Conservation (phyloP, 176 grass and related monocot species). For the Musa troglodytarum region DNA sequence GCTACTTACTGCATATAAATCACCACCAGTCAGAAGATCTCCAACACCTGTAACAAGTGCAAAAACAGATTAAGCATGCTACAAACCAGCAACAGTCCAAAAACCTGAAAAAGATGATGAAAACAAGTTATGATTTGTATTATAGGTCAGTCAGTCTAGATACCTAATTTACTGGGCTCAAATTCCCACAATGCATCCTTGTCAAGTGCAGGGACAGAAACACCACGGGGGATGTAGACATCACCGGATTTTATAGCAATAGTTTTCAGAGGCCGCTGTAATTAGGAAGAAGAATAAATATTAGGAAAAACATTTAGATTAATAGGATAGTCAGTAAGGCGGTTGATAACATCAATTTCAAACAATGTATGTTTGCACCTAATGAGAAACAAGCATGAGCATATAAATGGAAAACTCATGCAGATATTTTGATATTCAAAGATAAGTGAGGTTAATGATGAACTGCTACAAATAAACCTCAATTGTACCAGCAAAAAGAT, state of each 20-base stretch:
- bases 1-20: constrained; percentile 62
- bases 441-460: too few species aligned
- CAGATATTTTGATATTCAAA: too few species aligned
- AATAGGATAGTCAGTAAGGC: neutral
- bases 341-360: neutral
- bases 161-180: constrained; percentile 58
- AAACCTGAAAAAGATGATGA: neutral
- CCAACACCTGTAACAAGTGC: constrained; percentile 47
- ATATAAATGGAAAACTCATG: neutral
- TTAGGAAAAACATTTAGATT: neutral
- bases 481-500: too few species aligned
- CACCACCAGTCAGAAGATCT: constrained; percentile 62
- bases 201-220: constrained; percentile 81
- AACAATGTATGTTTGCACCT: neutral
- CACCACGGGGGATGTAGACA: constrained; percentile 87
- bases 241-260: constrained; percentile 83
- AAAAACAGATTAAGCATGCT: constrained; percentile 16
- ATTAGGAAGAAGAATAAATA: constrained; percentile 11
- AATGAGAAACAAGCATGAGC: constrained; percentile 8
- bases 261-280: constrained; percentile 72
- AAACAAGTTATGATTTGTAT: neutral
- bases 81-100: neutral
- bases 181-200: constrained; percentile 78
- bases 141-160: neutral
- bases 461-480: too few species aligned